Conservation (phyloP, 495 filamentous ascomycete species). For the Lasiosphaeria ovina region DNA sequence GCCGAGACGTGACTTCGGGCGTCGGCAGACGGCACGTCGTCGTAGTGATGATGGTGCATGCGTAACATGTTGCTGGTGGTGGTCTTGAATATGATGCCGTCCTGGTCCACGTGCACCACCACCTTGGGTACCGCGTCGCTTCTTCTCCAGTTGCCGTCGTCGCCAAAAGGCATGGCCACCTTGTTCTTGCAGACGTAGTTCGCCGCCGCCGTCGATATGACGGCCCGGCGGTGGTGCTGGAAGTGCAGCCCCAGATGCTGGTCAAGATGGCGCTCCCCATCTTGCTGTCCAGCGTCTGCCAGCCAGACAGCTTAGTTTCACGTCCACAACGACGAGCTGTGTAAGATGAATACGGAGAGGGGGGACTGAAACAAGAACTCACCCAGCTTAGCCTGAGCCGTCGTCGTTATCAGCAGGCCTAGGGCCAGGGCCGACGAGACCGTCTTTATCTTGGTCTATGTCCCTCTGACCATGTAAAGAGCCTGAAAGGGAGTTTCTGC, state of each 20-base stretch:
- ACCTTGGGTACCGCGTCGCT: slow-evolving; percentile 39
- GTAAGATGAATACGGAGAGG: neutral
- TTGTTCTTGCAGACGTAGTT: neutral
- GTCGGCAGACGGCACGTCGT: too few species aligned
- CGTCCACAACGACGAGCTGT: too few species aligned
- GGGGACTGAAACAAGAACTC: neutral
- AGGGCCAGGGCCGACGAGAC: neutral
- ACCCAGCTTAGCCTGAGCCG: neutral
- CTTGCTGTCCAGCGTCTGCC: too few species aligned
- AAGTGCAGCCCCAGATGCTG: neutral
- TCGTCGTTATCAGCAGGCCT: neutral
- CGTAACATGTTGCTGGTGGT: slow-evolving; percentile 13
- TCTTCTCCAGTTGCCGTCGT: too few species aligned
- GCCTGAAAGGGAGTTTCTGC: too few species aligned
- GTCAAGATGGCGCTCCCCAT: neutral
- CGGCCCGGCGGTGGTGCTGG: neutral
- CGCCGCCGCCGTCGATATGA: neutral
- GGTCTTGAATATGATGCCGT: slow-evolving; percentile 53
- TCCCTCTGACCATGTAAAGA: too few species aligned
- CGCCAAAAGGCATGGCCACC: neutral
- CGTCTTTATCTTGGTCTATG: neutral
- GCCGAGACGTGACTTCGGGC: neutral
- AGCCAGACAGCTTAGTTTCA: too few species aligned
- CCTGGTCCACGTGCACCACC: slow-evolving; percentile 63
- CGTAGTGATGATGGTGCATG: too few species aligned